Evolutionary conservation across 768 basidiomycete genomes (phyloP).

Genomic region (Scleroderma bovista): DNA sequence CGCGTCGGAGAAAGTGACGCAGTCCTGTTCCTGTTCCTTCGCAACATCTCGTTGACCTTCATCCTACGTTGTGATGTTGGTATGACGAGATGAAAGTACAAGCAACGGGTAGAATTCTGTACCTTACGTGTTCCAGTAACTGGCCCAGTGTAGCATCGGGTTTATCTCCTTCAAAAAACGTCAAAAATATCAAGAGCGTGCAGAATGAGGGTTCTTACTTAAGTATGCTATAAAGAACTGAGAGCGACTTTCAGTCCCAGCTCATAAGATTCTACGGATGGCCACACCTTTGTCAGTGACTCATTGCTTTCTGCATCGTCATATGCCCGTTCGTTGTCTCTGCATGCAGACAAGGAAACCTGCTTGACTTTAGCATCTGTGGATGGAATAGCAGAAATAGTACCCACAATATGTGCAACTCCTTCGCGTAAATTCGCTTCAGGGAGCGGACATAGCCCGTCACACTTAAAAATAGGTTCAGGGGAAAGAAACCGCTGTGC

Average conservation of each 20-base stretch:
- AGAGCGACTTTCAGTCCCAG: neutral
- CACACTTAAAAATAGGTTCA: slow-evolving; percentile 7
- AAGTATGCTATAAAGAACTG: slow-evolving; percentile 27
- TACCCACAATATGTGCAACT: too few species aligned
- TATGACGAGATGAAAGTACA: neutral
- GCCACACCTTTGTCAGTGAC: slow-evolving; percentile 19
- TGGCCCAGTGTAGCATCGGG: slow-evolving; percentile 17
- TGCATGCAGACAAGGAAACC: slow-evolving; percentile 27
- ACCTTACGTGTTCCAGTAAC: neutral
- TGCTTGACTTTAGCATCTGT: slow-evolving; percentile 21
- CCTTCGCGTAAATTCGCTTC: neutral
- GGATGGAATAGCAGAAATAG: neutral
- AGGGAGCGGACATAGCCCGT: slow-evolving; percentile 12
- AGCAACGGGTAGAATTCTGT: neutral
- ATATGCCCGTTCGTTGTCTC: slow-evolving; percentile 18
- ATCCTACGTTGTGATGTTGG: neutral
- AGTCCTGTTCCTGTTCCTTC: neutral
- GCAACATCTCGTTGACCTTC: neutral
- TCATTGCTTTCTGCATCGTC: slow-evolving; percentile 12
- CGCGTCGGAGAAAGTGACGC: too few species aligned
- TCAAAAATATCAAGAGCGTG: neutral
- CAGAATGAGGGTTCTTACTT: slow-evolving; percentile 9
- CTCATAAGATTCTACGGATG: neutral
- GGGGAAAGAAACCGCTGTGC: slow-evolving; percentile 18
- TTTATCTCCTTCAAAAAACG: slow-evolving; percentile 10